phyloP scores from a whole-genome alignment of 2,329 filamentous ascomycete genomes.

The Laburnicola sp. region DNA sequence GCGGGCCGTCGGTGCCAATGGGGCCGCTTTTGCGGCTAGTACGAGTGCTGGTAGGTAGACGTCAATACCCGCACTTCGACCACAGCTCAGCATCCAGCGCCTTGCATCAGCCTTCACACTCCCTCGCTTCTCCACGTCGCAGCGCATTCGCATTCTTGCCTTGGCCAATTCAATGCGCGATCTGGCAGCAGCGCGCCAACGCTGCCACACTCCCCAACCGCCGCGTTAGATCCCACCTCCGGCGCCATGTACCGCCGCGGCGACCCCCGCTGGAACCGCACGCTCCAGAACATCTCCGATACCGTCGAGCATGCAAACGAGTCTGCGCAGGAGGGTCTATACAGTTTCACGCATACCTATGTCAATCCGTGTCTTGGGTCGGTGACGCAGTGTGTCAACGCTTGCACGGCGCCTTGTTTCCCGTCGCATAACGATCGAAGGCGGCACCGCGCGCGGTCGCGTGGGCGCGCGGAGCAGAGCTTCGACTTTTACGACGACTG shows the following conservation, averaged over 20 bases:
- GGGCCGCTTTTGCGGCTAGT: too few species aligned
- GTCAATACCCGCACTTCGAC: slow-evolving; percentile 4
- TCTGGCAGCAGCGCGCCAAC: slow-evolving; percentile 25
- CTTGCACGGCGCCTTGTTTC: slow-evolving; percentile 71
- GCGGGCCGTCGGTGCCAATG: slow-evolving; percentile 1
- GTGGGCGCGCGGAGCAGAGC: slow-evolving; percentile 73
- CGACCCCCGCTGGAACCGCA: slow-evolving; percentile 88
- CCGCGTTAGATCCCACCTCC: slow-evolving; percentile 12
- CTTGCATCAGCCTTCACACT: slow-evolving; percentile 5
- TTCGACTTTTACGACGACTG: slow-evolving; percentile 99
- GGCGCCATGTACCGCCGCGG: slow-evolving; percentile 60
- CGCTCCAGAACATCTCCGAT: slow-evolving; percentile 88
- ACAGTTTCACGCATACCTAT: slow-evolving; percentile 84
- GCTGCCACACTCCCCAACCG: slow-evolving; percentile 19
- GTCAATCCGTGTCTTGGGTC: slow-evolving; percentile 76
- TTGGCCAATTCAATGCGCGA: slow-evolving; percentile 30
- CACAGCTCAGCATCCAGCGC: slow-evolving; percentile 3
- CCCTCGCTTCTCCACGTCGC: slow-evolving; percentile 6
- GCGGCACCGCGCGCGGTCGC: slow-evolving; percentile 62
- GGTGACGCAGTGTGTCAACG: slow-evolving; percentile 66
- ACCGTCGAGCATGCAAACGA: slow-evolving; percentile 90
- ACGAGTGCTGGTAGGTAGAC: background rate
- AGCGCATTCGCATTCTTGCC: slow-evolving; percentile 6
- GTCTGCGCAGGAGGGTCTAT: slow-evolving; percentile 87
- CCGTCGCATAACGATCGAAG: slow-evolving; percentile 76